Base-by-base conservation (phyloP, 805 yeast genomes). In the Sungouiella thailandica region DNA sequence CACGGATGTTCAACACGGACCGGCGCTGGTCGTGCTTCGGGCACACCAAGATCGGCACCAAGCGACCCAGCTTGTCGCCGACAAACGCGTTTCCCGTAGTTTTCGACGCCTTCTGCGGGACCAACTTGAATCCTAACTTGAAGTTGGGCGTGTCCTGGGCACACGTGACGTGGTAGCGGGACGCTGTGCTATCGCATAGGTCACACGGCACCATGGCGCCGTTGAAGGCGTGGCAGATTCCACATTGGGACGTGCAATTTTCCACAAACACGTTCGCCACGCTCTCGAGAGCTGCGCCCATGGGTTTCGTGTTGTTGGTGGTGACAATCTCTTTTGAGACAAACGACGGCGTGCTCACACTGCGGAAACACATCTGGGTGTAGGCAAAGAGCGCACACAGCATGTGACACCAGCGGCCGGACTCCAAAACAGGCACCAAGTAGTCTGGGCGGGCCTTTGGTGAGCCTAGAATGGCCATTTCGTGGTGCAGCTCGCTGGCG, bases 401-500 rank as follows among this genome's bases (percentile, higher is more conserved):
- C 3, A 81, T 60, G 61, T 88, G 96, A 22, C 79, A 77, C 96
- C 96, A 88, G 37, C 69, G 65, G 1, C 84, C 84, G 1, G 62
- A 43, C 35, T 68, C 73, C 4, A 51, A 44, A 0, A 93, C 77
- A n/a, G 86, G 68, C 48, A 83, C 83, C 46, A 86, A 53, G 19
- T 78, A 84, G 46, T 82, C 89, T 0, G 84, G 79, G 19, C 57
- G 57, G 1, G 69, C 68, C 25, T 44, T 32, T 2, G 57, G 52
- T 6, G 57, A 54, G 1, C 78, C 76, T 14, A 56, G 49, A 14
- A 68, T 61, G 3, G 72, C 62, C 10, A 65, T 52, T 40, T 68
- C 78, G 40, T 65, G 61, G 43, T 73, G 72, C 13, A 60, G 49
- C 29, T 76, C 83, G 27, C 72, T 65, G 0, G 76, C 68, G 27